Conservation (phyloP, 805 yeast species). For the Teunomyces cretensis region DNA sequence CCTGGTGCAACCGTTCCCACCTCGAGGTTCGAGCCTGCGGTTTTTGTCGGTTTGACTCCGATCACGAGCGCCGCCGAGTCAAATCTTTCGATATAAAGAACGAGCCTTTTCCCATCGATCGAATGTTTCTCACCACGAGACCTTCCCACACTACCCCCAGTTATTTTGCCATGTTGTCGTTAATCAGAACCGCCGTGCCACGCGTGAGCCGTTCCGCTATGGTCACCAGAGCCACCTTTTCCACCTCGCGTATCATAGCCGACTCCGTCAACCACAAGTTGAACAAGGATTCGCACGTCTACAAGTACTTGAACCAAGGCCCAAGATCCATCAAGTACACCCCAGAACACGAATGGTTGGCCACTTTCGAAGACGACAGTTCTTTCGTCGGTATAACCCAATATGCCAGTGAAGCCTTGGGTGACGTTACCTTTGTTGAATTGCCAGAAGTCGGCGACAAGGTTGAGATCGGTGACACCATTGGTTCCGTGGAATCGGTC, state of each 20-base stretch:
- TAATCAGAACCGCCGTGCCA: slow-evolving; percentile 1
- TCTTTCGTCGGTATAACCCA: slow-evolving; percentile 89
- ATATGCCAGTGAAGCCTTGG: slow-evolving; percentile 94
- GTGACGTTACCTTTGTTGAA: slow-evolving; percentile 94
- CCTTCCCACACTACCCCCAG: neutral
- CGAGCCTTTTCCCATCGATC: neutral
- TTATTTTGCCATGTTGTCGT: slow-evolving; percentile 1
- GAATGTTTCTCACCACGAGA: neutral
- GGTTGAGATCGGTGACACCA: slow-evolving; percentile 70
- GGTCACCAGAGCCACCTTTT: slow-evolving; percentile 6
- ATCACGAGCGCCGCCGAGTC: slow-evolving; percentile 1
- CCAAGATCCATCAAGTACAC: slow-evolving; percentile 67
- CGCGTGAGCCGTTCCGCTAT: slow-evolving; percentile 2
- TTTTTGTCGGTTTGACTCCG: slow-evolving; percentile 1
- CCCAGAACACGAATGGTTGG: slow-evolving; percentile 93
- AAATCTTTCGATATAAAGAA: neutral
- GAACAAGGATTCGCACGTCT: slow-evolving; percentile 38
- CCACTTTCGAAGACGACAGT: slow-evolving; percentile 76
- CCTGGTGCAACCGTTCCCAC: neutral
- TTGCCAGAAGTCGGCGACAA: slow-evolving; percentile 70
- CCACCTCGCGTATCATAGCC: slow-evolving; percentile 12
- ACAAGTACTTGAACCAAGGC: slow-evolving; percentile 39
- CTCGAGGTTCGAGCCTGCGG: neutral
- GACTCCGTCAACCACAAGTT: slow-evolving; percentile 35
- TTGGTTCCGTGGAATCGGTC: slow-evolving; percentile 94